A percentile compares a stretch with the other conserved stretches of the same genome.
These are phyloP conservation scores for Termitomyces sp. DNA, from an alignment of 768 basidiomycete genomes.

Conservation along the genomic window DNA sequence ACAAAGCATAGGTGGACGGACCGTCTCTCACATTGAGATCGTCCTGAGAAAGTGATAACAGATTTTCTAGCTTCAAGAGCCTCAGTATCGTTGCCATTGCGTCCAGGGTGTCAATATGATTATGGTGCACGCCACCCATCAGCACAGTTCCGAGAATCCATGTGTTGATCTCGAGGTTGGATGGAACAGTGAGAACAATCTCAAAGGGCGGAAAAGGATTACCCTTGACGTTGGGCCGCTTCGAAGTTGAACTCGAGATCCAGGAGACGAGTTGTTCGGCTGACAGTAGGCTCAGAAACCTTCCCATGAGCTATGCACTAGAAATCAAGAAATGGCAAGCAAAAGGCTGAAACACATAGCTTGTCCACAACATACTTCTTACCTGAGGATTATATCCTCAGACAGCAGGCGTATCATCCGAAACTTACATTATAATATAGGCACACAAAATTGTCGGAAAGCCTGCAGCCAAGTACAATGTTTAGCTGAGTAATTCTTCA, in stretches of 20 bases:
- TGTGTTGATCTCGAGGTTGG: conserved; percentile 1
- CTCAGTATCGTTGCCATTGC: background rate
- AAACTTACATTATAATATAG: conserved; percentile 4
- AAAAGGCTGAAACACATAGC: background rate
- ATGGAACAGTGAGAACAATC: conserved; percentile 6
- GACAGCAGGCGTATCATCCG: background rate
- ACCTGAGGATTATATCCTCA: background rate
- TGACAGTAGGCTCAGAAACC: background rate
- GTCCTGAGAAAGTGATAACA: conserved; percentile 1
- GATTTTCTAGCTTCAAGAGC: conserved; percentile 2
- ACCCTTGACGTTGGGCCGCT: background rate
- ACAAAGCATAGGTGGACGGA: background rate
- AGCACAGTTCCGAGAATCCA: conserved; percentile 6
- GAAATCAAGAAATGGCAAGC: background rate
- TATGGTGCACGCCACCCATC: conserved; percentile 2
- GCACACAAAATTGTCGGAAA: background rate
- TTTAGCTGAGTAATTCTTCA: conserved; percentile 3
- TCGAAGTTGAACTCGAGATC: background rate
- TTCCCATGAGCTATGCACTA: background rate
- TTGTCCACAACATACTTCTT: background rate
- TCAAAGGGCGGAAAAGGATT: conserved; percentile 1
- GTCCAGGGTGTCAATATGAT: background rate
- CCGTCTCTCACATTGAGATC: background rate
- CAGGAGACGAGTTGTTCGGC: background rate
- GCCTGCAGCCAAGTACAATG: conserved; percentile 5